Evolutionary conservation across 2,329 filamentous ascomycete genomes (phyloP), one percentile per base, ranked within the genome.

Genomic region (Tolypocladium endophyticum): DNA sequence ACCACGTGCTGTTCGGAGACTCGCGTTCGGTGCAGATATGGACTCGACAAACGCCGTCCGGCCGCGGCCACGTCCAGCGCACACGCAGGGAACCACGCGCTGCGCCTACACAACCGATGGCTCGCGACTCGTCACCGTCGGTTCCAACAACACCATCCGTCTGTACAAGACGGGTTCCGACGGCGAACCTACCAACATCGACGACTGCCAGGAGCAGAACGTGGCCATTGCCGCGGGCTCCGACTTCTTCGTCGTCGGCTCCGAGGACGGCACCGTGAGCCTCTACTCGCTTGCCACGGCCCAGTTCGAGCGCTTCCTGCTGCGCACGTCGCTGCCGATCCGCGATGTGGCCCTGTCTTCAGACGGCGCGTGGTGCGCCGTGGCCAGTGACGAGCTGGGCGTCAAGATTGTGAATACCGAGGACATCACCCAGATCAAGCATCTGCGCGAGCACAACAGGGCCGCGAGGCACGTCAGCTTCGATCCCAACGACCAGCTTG

Each of bases 201-300:
- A 97, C 71, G 91, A 97, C 64, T 91, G 88, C 59, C 88, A 89
- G 62, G 93, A 97, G 66, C 88, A 90, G 64, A 96, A 96, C 70
- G 81, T 89, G 25, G 86, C 88, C 38, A 84, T 97, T 28, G 88
- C 86, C 36, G 86, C 91, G 25, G 84, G 85, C 41, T 83, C 93
- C 69, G 85, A 88, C 61, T 92, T 89, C 73, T 96, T 97, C 71
- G 85, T 97, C 53, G 86, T 91, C 62, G 94, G 92, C 35, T 90
- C 90, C 25, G 93, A 99, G 73, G 92, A 97, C 75, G 94, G 95
- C 69, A 94, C 89, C n/a, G 91, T 99, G 68, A 96, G 89, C 78
- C 85, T 92, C 67, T 99, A 95, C 77, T 89, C 89, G n/a, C 81
- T 97, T 56, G 80, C 84, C 60, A 85, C 84, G 3, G 87, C 87